phyloP scores from a whole-genome alignment of 2,329 filamentous ascomycete genomes.

The Hypoxylon sp. region DNA sequence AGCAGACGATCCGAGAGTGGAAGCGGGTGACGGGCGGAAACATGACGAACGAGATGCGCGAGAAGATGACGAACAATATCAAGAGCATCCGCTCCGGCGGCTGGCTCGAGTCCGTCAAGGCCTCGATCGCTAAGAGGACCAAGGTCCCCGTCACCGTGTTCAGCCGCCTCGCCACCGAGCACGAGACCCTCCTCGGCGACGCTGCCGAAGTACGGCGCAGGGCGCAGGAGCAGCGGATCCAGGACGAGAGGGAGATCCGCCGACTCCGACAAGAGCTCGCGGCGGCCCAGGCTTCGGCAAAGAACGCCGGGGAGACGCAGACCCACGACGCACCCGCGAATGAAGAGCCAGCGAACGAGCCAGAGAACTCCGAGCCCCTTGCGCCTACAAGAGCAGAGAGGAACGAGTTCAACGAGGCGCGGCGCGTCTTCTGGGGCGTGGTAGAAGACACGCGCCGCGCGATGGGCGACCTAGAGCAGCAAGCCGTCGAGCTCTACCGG shows the following conservation, averaged over 20 bases:
- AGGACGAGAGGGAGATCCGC: background rate
- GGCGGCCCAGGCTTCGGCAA: too few relatives aligned
- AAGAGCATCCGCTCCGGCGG: conserved; percentile 17
- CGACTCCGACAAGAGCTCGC: background rate
- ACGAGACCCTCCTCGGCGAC: conserved; percentile 28
- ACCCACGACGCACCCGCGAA: too few relatives aligned
- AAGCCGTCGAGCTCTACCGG: background rate
- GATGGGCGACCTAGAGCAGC: background rate
- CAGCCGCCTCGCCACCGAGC: conserved; percentile 37
- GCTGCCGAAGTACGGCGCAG: conserved; percentile 17
- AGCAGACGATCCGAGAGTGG: conserved; percentile 17
- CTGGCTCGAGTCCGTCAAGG: conserved; percentile 35
- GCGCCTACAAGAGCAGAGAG: too few relatives aligned
- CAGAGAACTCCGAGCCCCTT: background rate
- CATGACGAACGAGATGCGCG: conserved; percentile 21
- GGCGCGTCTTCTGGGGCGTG: background rate
- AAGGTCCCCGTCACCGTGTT: conserved; percentile 36
- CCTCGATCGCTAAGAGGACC: conserved; percentile 17
- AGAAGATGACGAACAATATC: conserved; percentile 21
- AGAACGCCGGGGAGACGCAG: background rate
- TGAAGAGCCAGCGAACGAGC: background rate
- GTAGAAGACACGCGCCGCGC: background rate
- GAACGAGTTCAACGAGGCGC: background rate
- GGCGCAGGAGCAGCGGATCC: conserved; percentile 5
- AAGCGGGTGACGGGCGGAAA: background rate